Evolutionary conservation across 371 early-diverging fungal genomes (phyloP), one percentile per base, ranked within the genome.

Genomic region (Actinomortierella wolfii): DNA sequence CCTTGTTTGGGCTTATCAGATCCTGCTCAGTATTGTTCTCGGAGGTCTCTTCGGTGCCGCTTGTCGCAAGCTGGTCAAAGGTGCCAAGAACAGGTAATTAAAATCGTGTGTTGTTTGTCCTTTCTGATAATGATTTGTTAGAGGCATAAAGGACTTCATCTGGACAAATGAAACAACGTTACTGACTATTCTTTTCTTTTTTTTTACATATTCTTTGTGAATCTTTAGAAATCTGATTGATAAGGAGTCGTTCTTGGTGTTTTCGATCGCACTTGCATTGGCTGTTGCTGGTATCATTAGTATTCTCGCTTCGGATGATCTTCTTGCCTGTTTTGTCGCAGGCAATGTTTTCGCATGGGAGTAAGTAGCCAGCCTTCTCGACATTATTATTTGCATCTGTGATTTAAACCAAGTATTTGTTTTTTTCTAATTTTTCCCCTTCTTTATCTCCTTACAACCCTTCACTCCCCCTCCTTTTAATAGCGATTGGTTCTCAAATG

Each of bases 271-370:
- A 0, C 81, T 99, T 43, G 83, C 97, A 1, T 67, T 96, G 21
- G 83, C 95, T 54, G 77, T 92, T 3, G 81, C 92, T 44, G 97
- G 98, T 0, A 51, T 86, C 13, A 87, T 91, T 15, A 85, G 90
- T 7, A 69, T 92, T 8, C 71, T 97, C 3, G 88, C 91, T 11
- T 89, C 92, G 51, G 95, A 94, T 68, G 95, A 94, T 57, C 78
- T 99, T n/a, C 74, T 99, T 17, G 93, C 96, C 34, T 89, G 90
- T 57, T 97, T 97, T 79, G 81, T 95, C 50, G 92, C 94, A 8
- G 98, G 99, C 11, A 90, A 91, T 61, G 83, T 89, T 11, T 90
- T 96, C 52, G 86, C 93, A 4, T 95, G 93, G 93, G 90, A 93
- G 81, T 78, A 76, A 56, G 81, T 67, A n/a, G 11, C 11, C 4